Base-by-base conservation (phyloP, 768 basidiomycete genomes). In the Ramaria sp. region DNA sequence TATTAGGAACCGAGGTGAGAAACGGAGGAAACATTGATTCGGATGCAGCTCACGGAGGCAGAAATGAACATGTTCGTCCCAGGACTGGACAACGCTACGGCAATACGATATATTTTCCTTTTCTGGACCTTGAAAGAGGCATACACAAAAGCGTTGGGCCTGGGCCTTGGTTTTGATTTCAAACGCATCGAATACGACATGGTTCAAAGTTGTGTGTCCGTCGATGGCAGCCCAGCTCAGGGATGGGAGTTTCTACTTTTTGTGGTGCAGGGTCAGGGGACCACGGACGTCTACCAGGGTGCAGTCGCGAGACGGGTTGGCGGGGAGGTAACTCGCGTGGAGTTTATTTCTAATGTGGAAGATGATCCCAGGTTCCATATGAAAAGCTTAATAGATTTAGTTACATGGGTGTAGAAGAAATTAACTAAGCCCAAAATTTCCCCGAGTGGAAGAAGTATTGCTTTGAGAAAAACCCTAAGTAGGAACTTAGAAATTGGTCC, bases 91-190 rank as follows among this genome's bases (percentile, higher is more conserved):
- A 13, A 9, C 30, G 27, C 27, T 1, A 12, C 15, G 9, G 42
- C 24, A 36, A 42, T 37, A 42, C 20, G 27, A 37, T 47, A 48
- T 28, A 24, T 92, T 65, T 88, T 85, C 62, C 83, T 83, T 74
- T 78, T 89, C 59, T 93, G 90, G 90, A 91, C 91, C 6, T 68
- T 88, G 64, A 94, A 94, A 67, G 90, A 94, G 65, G 89, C 91
- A 3, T 92, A 91, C 65, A 89, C 87, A 5, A 94, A 93, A 68
- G 87, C 88, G 2, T 73, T 92, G 32, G 91, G 91, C 0, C 64
- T 85, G 32, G 90, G 90, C 0, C 76, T 93, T 13, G 83, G 88
- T 1, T 90, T 90, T 63, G 85, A 91, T 60, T 86, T 91, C 67
- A 72, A 71, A 22, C 78, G 88, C 20, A 77, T 92, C 57, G 81